Base-by-base conservation (phyloP, 345 rosid genomes). In the Eutrema heterophyllum region DNA sequence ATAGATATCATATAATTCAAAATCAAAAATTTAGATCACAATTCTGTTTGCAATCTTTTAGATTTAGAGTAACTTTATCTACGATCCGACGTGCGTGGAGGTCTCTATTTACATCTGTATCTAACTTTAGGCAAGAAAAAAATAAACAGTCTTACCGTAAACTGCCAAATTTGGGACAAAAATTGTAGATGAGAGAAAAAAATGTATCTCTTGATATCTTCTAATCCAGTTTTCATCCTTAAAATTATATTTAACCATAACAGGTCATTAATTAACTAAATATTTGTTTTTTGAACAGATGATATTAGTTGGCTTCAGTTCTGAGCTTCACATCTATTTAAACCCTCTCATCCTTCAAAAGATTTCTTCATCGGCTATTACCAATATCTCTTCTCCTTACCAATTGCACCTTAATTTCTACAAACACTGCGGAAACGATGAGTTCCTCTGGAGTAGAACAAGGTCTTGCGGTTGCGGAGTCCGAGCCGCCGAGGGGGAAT, bases 401-500 rank as follows among this genome's bases (percentile, higher is more conserved):
- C 49, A 14, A 53, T 14, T 50, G 26, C 61, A 53, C 13, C 58
- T 40, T 50, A 50, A 7, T 27, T 30, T 43, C 4, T 41, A 45
- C 12, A 43, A 33, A 13, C 26, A 18, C 1, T 10, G 51, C 0
- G 13, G 16, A 72, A 5, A 55, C n/a, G 0, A 74, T 74, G 78
- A 66, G 45, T 66, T 48, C 67, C 29, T 66, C 44, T 2, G 52
- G 13, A 16, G 43, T 38, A 74, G 78, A 74, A 58, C 11, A 50
- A 74, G 72, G 78, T 16, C 45, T 46, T 38, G 36, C 7, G 9
- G 13, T 32, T 38, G 52, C 7, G 6, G 67, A 26, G 0, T 24
- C 51, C 6, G 78, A 48, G 29, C 53, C 60, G 0, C 72, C 67
- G 0, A 74, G 78, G 13, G 78, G 78, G 16, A 74, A 74, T 48